phyloP scores from a whole-genome alignment of 1,139 yeast species.

The Torulaspora globosa region DNA sequence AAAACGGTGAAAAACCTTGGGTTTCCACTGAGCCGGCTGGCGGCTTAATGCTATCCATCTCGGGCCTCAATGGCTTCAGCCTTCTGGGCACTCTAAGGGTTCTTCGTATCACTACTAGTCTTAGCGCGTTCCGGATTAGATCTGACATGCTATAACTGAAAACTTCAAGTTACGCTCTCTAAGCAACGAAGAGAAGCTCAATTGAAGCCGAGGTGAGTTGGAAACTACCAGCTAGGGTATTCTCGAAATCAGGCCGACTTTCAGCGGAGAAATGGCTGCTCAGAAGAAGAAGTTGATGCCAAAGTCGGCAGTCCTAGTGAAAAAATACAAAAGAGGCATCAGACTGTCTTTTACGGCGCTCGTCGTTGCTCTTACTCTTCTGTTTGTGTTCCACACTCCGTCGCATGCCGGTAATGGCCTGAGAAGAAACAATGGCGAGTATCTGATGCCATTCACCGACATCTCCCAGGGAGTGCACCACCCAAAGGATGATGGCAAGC shows the following conservation, averaged over 20 bases:
- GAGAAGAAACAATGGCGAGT: conserved; percentile 9
- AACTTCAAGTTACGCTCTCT: neutral
- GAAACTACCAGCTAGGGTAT: neutral
- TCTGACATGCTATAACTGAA: neutral
- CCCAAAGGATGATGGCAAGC: conserved; percentile 35
- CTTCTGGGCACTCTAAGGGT: neutral
- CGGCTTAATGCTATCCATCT: neutral
- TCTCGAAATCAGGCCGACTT: neutral
- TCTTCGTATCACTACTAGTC: neutral
- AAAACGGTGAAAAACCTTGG: neutral
- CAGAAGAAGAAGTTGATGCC: conserved; percentile 34
- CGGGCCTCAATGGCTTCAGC: neutral
- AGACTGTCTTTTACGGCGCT: conserved; percentile 28
- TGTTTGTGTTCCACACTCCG: conserved; percentile 25
- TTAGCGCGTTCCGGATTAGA: neutral
- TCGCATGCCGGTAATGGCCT: conserved; percentile 2
- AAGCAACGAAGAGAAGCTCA: neutral
- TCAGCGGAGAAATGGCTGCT: conserved; percentile 6
- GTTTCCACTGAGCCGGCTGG: too few relatives aligned
- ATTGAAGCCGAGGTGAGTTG: neutral
- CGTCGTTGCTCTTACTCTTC: conserved; percentile 25
- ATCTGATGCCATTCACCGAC: conserved; percentile 31
- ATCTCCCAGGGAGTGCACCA: conserved; percentile 30
- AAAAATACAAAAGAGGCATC: conserved; percentile 28
- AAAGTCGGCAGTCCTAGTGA: conserved; percentile 32